Conservation (phyloP, 176 grass and related monocot species). For the Avena insularis region DNA sequence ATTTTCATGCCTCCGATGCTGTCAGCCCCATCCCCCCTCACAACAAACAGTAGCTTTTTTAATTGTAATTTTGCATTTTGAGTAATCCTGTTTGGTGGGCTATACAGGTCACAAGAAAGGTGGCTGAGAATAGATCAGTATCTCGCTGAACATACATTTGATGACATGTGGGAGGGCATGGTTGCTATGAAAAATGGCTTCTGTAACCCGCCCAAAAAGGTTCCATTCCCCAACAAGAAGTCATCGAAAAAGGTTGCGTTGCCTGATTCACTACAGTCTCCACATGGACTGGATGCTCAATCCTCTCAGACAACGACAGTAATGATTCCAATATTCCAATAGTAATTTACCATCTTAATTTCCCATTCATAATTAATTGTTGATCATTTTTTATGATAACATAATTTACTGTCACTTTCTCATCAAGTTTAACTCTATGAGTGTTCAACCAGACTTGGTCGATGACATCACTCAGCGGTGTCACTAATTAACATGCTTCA, state of each 20-base stretch:
- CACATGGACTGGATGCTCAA: background rate
- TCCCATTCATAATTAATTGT: background rate
- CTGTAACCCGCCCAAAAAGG: constrained; percentile 1
- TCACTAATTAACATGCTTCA: background rate
- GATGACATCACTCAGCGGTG: background rate
- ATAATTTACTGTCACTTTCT: background rate
- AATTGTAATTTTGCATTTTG: background rate
- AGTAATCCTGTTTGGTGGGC: background rate
- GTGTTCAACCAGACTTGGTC: background rate
- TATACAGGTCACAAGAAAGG: constrained; percentile 6
- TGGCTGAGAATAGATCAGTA: constrained; percentile 6
- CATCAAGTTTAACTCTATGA: background rate
- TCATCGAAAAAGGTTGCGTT: background rate
- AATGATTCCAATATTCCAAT: background rate
- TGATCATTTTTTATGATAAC: background rate
- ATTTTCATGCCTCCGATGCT: background rate
- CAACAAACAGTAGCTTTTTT: background rate
- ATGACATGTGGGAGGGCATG: constrained; percentile 3
- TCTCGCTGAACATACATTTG: constrained; percentile 10
- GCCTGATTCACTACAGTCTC: constrained; percentile 4
- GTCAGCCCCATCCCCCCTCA: background rate
- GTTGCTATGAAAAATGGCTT: constrained; percentile 25
- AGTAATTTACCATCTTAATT: background rate
- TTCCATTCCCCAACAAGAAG: background rate
- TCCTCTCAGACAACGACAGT: constrained; percentile 22